Conservation (phyloP, 2,329 filamentous ascomycete species). For the Penicillium sp. region DNA sequence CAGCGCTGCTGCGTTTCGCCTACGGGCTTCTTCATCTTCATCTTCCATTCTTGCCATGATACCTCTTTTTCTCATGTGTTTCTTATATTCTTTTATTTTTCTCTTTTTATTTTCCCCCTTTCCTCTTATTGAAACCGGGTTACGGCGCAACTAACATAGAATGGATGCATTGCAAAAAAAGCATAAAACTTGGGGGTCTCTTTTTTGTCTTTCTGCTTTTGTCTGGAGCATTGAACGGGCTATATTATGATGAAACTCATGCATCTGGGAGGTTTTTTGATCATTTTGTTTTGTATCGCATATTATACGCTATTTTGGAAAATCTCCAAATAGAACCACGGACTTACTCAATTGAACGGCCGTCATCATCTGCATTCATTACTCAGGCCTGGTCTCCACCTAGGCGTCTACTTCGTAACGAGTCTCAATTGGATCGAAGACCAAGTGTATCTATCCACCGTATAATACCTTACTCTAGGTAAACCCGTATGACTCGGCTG, state of each 20-base stretch:
- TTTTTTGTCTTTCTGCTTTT: slow-evolving; percentile 14
- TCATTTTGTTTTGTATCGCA: slow-evolving; percentile 2
- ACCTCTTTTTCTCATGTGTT: slow-evolving; percentile 12
- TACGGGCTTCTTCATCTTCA: slow-evolving; percentile 3
- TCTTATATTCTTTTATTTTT: too few species aligned
- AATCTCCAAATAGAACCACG: slow-evolving; percentile 12
- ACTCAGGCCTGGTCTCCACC: neutral
- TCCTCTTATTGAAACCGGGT: slow-evolving; percentile 19
- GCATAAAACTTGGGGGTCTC: slow-evolving; percentile 23
- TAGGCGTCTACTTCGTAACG: neutral
- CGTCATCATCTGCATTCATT: neutral
- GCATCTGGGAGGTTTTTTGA: slow-evolving; percentile 36
- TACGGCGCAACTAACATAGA: slow-evolving; percentile 35
- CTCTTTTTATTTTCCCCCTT: slow-evolving; percentile 11
- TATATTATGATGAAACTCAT: slow-evolving; percentile 29
- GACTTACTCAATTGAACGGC: slow-evolving; percentile 13
- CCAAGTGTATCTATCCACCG: slow-evolving; percentile 12
- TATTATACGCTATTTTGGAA: neutral
- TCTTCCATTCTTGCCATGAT: slow-evolving; percentile 17
- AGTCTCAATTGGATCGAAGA: slow-evolving; percentile 3
- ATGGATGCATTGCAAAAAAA: slow-evolving; percentile 34
- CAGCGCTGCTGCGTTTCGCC: slow-evolving; percentile 4
- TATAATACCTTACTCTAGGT: neutral
- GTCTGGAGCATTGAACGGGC: slow-evolving; percentile 28
- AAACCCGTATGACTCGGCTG: neutral